Base-by-base conservation (phyloP, 2,329 filamentous ascomycete species). In the Ascochyta pisi region DNA sequence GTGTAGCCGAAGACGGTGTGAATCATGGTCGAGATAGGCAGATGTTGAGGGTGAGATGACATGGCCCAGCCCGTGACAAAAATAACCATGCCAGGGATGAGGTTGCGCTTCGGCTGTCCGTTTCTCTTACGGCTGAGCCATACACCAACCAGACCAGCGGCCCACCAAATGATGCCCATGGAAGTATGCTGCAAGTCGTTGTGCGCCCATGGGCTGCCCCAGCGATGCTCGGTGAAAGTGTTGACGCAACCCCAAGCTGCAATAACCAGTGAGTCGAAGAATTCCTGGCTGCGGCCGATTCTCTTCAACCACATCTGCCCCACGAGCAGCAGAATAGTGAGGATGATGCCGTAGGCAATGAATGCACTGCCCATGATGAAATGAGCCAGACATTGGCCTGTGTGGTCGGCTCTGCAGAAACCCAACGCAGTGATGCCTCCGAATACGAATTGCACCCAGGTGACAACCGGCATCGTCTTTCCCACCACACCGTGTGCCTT, bases 131-230 rank as follows among this genome's bases (percentile, higher is more conserved):
- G 85, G 74, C 92, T 96, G 35, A 99, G 82, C 95, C 94, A 99
- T 48, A 99, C 84, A 38, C 95, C 95, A 10, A 94, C 84, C 27
- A 99, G 80, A 23, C 95, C 95, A 7, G 95, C 94, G 67, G 88
- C 90, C 94, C 94, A 99, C 95, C 95, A 99, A 47, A 99, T 87
- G 60, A 99, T 86, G n/a, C 95, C 95, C 94, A 99, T 98, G n/a
- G 90, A 91, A 0, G 95, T 99, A 76, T 99, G 95, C 76, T 99
- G 94, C 79, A 96, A 86, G 75, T 99, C 95, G 71, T 97, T 98
- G 76, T 86, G 87, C 48, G 90, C 92, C 95, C 95, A 99, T 0
- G 86, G 84, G 1, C 83, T 83, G 50, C 95, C 95, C 95, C 95
- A 99, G 48, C 90, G 86, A 73, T 99, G 95, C 77, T 98, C 95